Percentiles rank a stretch among this genome's conserved stretches.
Evolutionary conservation across 495 filamentous ascomycete species (phyloP).

Genomic region (Penicillium riverlandense): DNA sequence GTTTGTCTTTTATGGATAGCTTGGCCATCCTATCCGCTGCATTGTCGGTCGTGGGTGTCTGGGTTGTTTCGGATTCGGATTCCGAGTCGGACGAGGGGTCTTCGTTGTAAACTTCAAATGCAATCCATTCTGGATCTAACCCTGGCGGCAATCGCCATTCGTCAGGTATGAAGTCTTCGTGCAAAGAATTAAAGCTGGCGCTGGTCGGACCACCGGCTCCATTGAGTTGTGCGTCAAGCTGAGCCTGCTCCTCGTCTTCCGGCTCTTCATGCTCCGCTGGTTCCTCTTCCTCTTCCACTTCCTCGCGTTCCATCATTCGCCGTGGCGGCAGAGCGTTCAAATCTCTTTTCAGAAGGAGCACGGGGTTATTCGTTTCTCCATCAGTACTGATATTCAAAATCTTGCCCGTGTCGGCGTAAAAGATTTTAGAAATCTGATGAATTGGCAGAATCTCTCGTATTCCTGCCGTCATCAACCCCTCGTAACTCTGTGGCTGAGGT

Average conservation of each 20-base stretch:
- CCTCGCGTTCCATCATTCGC: slow-evolving; percentile 51
- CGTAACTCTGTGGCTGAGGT: slow-evolving; percentile 54
- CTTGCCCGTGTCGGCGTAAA: slow-evolving; percentile 93
- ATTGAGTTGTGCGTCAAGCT: slow-evolving; percentile 62
- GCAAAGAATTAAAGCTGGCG: slow-evolving; percentile 14
- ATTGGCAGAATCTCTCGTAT: slow-evolving; percentile 81
- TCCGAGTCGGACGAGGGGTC: slow-evolving; percentile 53
- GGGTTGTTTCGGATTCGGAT: slow-evolving; percentile 37
- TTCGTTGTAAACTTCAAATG: slow-evolving; percentile 79
- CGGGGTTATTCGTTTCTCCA: slow-evolving; percentile 73
- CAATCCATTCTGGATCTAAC: slow-evolving; percentile 92
- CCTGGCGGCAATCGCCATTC: slow-evolving; percentile 66
- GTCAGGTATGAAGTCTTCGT: slow-evolving; percentile 32
- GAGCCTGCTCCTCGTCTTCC: slow-evolving; percentile 49
- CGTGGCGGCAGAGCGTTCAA: slow-evolving; percentile 64
- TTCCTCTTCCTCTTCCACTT: slow-evolving; percentile 20
- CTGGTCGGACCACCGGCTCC: slow-evolving; percentile 29
- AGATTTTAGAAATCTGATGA: slow-evolving; percentile 89
- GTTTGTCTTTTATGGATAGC: slow-evolving; percentile 25
- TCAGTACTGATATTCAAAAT: slow-evolving; percentile 84
- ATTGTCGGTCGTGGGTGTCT: slow-evolving; percentile 28
- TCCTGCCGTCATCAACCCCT: slow-evolving; percentile 66
- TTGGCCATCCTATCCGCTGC: slow-evolving; percentile 39
- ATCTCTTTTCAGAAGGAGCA: slow-evolving; percentile 83
- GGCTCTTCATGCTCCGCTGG: slow-evolving; percentile 18